These are phyloP conservation scores for Coelastrella sp. DNA, from an alignment of 139 green algal species.

Conservation along the genomic window DNA sequence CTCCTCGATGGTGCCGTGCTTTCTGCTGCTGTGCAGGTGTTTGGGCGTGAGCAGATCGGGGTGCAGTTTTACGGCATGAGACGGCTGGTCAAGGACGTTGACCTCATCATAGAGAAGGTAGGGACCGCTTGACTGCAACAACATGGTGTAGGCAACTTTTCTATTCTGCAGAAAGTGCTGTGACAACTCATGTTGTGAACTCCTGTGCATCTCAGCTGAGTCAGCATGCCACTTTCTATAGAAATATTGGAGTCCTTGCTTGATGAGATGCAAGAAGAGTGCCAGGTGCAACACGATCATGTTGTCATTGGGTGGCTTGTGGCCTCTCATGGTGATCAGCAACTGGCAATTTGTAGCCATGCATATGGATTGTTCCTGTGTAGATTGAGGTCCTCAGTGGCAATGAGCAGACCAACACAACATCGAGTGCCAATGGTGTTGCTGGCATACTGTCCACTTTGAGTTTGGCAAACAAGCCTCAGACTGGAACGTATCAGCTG, in stretches of 20 bases:
- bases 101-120: slow-evolving; percentile 27
- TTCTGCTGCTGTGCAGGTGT: not conserved
- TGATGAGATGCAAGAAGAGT: not conserved
- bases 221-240: too few relatives aligned
- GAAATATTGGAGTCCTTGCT: too few relatives aligned
- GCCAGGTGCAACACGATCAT: not conserved
- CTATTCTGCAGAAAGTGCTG: too few relatives aligned
- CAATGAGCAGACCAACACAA: not conserved
- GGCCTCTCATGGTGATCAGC: not conserved
- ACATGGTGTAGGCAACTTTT: too few relatives aligned
- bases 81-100: not conserved
- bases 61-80: slow-evolving; percentile 19
- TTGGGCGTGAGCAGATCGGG: slow-evolving; percentile 16
- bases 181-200: too few relatives aligned
- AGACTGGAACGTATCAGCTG: slow-evolving; percentile 5
- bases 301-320: not conserved
- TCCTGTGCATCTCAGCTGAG: too few relatives aligned
- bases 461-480: not conserved
- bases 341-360: not conserved
- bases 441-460: not conserved
- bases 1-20: not conserved
- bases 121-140: not conserved
- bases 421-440: not conserved
- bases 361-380: not conserved
- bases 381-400: not conserved